Percentiles rank a stretch among this genome's conserved stretches.
Conservation (phyloP, 2,329 filamentous ascomycete genomes). For the Cladophialophora carrionii region DNA sequence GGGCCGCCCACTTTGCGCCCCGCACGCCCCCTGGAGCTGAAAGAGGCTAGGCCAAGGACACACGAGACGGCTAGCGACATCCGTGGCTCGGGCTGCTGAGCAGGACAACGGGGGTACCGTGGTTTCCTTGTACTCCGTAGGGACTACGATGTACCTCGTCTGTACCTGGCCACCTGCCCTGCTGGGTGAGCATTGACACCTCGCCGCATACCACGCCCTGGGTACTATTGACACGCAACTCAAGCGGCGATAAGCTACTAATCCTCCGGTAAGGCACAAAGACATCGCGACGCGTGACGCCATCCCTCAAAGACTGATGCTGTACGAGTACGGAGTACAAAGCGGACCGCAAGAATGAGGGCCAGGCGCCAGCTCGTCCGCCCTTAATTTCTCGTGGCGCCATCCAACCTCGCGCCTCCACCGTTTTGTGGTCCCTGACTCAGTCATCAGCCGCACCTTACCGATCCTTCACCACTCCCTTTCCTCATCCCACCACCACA, state of each 20-base stretch:
- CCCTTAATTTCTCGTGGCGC: constrained; percentile 20
- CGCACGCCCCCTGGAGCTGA: not conserved
- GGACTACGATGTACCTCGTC: not conserved
- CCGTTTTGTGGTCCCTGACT: not conserved
- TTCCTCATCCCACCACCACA: constrained; percentile 11
- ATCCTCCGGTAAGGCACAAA: not conserved
- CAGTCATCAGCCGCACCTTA: not conserved
- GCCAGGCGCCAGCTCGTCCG: not conserved
- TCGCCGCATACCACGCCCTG: not conserved
- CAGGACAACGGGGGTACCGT: too few species aligned
- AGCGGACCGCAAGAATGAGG: not conserved
- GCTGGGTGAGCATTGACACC: not conserved
- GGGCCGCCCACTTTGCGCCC: too few species aligned
- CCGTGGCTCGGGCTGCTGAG: not conserved
- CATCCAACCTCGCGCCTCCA: constrained; percentile 8
- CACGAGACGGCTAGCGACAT: not conserved
- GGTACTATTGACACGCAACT: too few species aligned
- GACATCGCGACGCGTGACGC: not conserved
- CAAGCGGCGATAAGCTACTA: not conserved
- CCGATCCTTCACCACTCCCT: not conserved
- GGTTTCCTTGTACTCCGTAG: not conserved
- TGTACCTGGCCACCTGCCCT: not conserved
- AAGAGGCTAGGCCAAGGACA: not conserved
- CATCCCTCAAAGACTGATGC: not conserved
- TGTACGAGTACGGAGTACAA: too few species aligned